A percentile compares a stretch with the other conserved stretches of the same genome.
phyloP scores from a whole-genome alignment of 2,329 filamentous ascomycete genomes.

The Aspergillus awamori region DNA sequence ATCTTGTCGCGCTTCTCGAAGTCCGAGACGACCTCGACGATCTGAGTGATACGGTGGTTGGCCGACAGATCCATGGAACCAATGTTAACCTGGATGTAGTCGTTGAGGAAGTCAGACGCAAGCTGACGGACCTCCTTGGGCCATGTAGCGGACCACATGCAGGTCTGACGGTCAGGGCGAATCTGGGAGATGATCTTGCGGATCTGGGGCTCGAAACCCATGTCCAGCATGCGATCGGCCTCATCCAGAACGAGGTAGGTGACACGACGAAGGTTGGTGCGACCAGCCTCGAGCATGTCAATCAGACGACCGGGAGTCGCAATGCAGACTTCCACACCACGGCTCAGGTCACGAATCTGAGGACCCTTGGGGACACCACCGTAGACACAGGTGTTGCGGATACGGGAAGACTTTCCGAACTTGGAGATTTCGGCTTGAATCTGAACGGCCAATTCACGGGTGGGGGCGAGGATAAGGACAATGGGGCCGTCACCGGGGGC shows the following conservation, averaged over 20 bases:
- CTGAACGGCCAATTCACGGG: constrained; percentile 96
- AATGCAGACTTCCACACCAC: constrained; percentile 98
- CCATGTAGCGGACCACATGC: constrained; percentile 99
- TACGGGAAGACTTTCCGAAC: constrained; percentile 96
- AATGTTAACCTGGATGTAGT: constrained; percentile 99
- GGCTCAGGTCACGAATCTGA: constrained; percentile 91
- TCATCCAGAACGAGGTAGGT: constrained; percentile 98
- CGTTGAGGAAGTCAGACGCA: constrained; percentile 84
- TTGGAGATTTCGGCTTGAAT: constrained; percentile 99
- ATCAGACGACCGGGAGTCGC: constrained; percentile 97
- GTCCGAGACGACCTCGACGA: constrained; percentile 93
- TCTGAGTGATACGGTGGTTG: constrained; percentile 97
- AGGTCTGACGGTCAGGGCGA: constrained; percentile 95
- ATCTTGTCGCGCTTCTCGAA: constrained; percentile 98
- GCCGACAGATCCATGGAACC: constrained; percentile 93
- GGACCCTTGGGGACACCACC: constrained; percentile 97
- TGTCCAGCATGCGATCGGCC: constrained; percentile 99
- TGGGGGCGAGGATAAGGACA: constrained; percentile 92
- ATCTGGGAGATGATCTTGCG: constrained; percentile 98
- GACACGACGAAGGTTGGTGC: constrained; percentile 96
- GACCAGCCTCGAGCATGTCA: constrained; percentile 96
- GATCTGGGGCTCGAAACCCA: constrained; percentile 99
- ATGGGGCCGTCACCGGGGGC: constrained; percentile 95
- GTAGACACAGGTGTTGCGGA: constrained; percentile 98
- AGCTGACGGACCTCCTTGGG: constrained; percentile 96